These are phyloP conservation scores for Iberis pinnata DNA, from an alignment of 345 rosid species.

Conservation along the genomic window DNA sequence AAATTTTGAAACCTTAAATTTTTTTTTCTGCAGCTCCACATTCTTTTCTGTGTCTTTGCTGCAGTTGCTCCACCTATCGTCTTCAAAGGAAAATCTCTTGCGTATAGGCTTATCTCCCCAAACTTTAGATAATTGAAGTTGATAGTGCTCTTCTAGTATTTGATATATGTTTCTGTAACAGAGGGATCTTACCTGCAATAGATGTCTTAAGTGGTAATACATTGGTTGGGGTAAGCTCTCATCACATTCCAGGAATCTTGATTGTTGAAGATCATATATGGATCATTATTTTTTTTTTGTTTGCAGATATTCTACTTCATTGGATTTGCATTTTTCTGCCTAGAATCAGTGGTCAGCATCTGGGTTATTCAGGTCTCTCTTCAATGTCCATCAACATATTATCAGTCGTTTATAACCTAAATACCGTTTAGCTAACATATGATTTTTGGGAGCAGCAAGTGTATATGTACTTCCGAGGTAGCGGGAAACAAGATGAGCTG, in stretches of 20 bases:
- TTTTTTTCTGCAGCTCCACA: slow-evolving; percentile 58
- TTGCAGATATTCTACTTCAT: slow-evolving; percentile 81
- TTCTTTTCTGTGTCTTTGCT: slow-evolving; percentile 67
- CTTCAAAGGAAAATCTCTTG: slow-evolving; percentile 92
- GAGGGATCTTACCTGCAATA: slow-evolving; percentile 83
- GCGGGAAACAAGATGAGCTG: slow-evolving; percentile 60
- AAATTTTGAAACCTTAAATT: background rate
- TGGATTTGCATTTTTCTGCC: slow-evolving; percentile 67
- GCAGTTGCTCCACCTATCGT: slow-evolving; percentile 94
- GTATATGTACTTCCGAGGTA: slow-evolving; percentile 80
- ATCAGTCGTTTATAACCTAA: background rate
- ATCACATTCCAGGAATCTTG: too few species aligned
- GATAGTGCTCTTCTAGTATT: background rate
- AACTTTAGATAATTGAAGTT: background rate
- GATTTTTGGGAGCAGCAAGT: slow-evolving; percentile 53
- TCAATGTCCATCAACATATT: background rate
- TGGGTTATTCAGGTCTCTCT: slow-evolving; percentile 85
- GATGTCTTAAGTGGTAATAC: slow-evolving; percentile 39
- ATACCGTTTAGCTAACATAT: background rate
- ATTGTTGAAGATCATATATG: background rate
- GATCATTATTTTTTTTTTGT: background rate
- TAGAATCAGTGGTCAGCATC: slow-evolving; percentile 71
- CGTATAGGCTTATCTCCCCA: slow-evolving; percentile 47
- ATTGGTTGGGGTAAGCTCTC: slow-evolving; percentile 63
- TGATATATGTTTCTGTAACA: slow-evolving; percentile 29